phyloP scores from a whole-genome alignment of 2,329 filamentous ascomycete species.

The Diaporthe helianthi region DNA sequence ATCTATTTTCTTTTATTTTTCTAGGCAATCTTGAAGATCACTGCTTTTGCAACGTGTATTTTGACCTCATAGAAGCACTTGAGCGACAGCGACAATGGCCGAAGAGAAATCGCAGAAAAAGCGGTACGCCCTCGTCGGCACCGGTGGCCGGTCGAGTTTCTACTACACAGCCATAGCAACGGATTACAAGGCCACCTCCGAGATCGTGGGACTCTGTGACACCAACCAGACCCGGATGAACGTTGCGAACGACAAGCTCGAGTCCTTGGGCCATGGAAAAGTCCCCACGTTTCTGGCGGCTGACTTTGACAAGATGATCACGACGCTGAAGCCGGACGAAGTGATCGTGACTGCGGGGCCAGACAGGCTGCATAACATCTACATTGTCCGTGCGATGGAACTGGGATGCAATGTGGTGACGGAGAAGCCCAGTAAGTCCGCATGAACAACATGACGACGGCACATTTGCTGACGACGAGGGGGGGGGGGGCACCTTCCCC shows the following conservation, averaged over 20 bases:
- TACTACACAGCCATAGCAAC: slow-evolving; percentile 65
- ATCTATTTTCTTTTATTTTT: background rate
- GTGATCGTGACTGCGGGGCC: slow-evolving; percentile 67
- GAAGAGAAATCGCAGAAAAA: slow-evolving; percentile 41
- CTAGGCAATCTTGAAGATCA: no score
- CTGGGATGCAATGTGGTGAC: slow-evolving; percentile 67
- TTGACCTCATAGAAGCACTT: background rate
- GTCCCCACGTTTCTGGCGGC: slow-evolving; percentile 62
- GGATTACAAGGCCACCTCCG: slow-evolving; percentile 57
- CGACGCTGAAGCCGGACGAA: slow-evolving; percentile 63
- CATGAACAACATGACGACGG: background rate
- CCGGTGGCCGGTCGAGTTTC: slow-evolving; percentile 65
- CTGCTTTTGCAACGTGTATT: background rate
- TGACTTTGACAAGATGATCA: slow-evolving; percentile 65
- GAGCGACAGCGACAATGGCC: background rate
- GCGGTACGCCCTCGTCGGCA: slow-evolving; percentile 64
- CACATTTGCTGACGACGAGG: no score
- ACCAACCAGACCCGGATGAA: slow-evolving; percentile 66
- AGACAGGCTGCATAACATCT: slow-evolving; percentile 66
- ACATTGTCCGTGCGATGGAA: slow-evolving; percentile 66
- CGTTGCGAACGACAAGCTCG: slow-evolving; percentile 59
- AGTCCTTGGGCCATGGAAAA: slow-evolving; percentile 51
- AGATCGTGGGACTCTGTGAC: slow-evolving; percentile 64
- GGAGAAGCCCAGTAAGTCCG: slow-evolving; percentile 59
- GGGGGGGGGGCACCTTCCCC: no score